These are phyloP conservation scores for Leccinum glutinopallens DNA, from an alignment of 1,284 basidiomycete genomes.

Conservation along the genomic window DNA sequence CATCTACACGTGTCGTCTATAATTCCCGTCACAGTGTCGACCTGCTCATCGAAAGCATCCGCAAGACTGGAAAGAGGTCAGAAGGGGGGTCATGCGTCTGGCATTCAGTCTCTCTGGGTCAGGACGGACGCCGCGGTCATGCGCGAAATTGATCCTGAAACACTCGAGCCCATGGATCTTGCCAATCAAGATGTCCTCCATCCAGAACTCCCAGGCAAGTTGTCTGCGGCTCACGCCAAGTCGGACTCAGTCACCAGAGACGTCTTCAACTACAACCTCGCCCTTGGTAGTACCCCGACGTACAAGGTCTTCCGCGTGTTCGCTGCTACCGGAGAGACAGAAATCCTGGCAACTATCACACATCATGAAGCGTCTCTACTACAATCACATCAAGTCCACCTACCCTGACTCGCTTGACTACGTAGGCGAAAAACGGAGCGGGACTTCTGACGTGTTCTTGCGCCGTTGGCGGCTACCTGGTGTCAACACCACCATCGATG, in stretches of 20 bases:
- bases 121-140: constrained; percentile 35
- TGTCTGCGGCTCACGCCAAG: constrained; percentile 42
- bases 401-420: constrained; percentile 34
- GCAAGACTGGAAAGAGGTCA: constrained; percentile 26
- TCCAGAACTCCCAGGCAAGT: constrained; percentile 35
- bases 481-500: constrained; percentile 23
- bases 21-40: constrained; percentile 33
- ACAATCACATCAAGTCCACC: constrained; percentile 30
- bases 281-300: constrained; percentile 27
- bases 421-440: constrained; percentile 25
- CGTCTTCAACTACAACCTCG: constrained; percentile 38
- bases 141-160: constrained; percentile 38
- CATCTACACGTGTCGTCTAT: constrained; percentile 30
- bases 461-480: constrained; percentile 31
- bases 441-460: constrained; percentile 27
- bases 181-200: constrained; percentile 34
- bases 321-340: constrained; percentile 32
- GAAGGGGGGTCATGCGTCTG: constrained; percentile 30
- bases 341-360: constrained; percentile 39
- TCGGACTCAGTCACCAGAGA: constrained; percentile 38
- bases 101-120: constrained; percentile 35
- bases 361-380: constrained; percentile 32
- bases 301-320: constrained; percentile 41
- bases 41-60: constrained; percentile 31
- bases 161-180: constrained; percentile 38